A percentile compares a stretch with the other conserved stretches of the same genome.
These are phyloP conservation scores for Penicillium sclerotigenum DNA, from an alignment of 2,329 filamentous ascomycete species.

Conservation along the genomic window DNA sequence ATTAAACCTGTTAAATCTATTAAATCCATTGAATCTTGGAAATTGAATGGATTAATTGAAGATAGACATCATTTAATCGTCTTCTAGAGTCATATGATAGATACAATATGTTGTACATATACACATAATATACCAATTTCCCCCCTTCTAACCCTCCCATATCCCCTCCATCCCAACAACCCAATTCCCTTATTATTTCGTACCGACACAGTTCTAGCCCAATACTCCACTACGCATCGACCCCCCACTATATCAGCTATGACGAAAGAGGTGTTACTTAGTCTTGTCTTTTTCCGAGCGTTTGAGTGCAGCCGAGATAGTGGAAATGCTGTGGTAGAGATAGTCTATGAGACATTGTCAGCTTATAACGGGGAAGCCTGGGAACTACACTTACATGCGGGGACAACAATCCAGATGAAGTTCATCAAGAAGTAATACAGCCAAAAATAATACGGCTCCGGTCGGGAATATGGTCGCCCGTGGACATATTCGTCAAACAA, in stretches of 20 bases:
- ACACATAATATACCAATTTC: no score
- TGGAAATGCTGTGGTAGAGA: conserved; percentile 31
- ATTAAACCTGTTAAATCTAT: not conserved
- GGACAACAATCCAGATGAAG: conserved; percentile 63
- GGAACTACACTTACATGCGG: conserved; percentile 45
- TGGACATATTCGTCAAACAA: conserved; percentile 58
- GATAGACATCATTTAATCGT: not conserved
- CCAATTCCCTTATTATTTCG: not conserved
- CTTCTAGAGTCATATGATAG: not conserved
- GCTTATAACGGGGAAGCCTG: not conserved
- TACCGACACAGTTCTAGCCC: conserved; percentile 5
- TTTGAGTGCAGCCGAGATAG: conserved; percentile 31
- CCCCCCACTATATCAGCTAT: conserved; percentile 13
- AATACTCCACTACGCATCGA: conserved; percentile 14
- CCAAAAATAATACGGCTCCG: conserved; percentile 64
- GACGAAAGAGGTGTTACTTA: conserved; percentile 26
- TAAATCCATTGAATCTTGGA: not conserved
- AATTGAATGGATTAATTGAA: not conserved
- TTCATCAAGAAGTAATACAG: conserved; percentile 66
- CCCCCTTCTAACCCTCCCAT: not conserved
- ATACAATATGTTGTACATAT: not conserved
- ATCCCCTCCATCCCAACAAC: not conserved
- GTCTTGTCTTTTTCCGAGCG: conserved; percentile 25
- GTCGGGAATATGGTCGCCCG: conserved; percentile 56
- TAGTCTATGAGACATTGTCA: conserved; percentile 26